Percentiles rank a stretch among this genome's conserved stretches.
These are phyloP conservation scores for Wickerhamiella qilinensis DNA, from an alignment of 805 yeast species.

Conservation along the genomic window DNA sequence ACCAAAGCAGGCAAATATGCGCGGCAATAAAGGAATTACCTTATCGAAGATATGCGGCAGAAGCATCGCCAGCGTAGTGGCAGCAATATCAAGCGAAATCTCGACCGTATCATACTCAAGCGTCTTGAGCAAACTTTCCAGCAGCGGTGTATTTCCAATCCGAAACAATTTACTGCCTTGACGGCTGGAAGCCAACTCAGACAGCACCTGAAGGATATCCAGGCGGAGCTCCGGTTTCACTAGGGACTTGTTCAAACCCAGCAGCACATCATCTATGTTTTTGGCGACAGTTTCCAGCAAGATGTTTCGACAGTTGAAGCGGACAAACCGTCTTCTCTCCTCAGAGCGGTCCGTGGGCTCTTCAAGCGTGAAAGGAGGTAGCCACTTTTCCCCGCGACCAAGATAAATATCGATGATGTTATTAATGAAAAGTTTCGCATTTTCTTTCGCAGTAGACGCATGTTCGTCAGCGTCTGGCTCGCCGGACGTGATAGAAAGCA, in stretches of 20 bases:
- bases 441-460: neutral
- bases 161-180: conserved; percentile 15
- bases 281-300: conserved; percentile 29
- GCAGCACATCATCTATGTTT: conserved; percentile 25
- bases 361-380: conserved; percentile 19
- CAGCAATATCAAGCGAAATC: conserved; percentile 24
- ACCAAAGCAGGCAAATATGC: conserved; percentile 29
- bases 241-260: conserved; percentile 25
- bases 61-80: conserved; percentile 26
- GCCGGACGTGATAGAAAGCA: conserved; percentile 17
- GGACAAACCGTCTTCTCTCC: conserved; percentile 35
- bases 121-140: conserved; percentile 12
- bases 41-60: conserved; percentile 31
- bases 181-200: conserved; percentile 11
- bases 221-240: conserved; percentile 23
- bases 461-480: conserved; percentile 13
- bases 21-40: conserved; percentile 23
- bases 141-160: conserved; percentile 11
- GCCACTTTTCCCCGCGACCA: conserved; percentile 8
- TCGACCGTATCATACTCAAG: conserved; percentile 28
- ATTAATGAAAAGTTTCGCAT: conserved; percentile 10
- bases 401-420: conserved; percentile 16
- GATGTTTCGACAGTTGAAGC: conserved; percentile 27
- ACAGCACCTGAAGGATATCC: conserved; percentile 25
- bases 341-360: no score